Evolutionary conservation across 805 yeast genomes (phyloP), one percentile per base, ranked within the genome.

Genomic region (Candida corydali): DNA sequence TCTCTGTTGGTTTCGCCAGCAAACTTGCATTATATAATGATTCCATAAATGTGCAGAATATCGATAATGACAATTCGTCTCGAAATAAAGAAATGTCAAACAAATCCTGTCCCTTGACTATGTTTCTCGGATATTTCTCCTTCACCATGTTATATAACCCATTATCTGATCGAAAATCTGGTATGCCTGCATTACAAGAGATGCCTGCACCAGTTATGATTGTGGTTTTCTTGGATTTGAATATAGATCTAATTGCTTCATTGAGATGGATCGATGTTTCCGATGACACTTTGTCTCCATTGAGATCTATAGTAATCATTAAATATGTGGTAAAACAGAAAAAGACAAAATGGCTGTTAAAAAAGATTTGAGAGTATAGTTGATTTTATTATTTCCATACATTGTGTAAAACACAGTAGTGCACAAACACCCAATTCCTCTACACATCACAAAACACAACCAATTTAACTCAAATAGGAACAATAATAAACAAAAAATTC

Each of bases 161-260:
- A 46, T 82, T 76, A 8, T 80, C 66, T 3, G 95, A 84, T 38
- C 98, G 71, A 56, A 89, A 89, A 55, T 91, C 98, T 3, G 98
- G 98, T 32, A 91, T 93, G 0, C 98, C 98, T 1, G 98, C 97
- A 54, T 85, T 86, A 55, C 96, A 87, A 11, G 96, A 86, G 40
- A 91, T 87, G 1, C 98, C 98, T 2, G 98, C 98, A 6, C 98
- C 98, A 0, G 96, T 88, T 37, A 89, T 65, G 3, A 85, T 70
- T 15, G 83, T 69, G n/a, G 80, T 63, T 49, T 73, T 78, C 37
- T 72, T 75, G 20, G 89, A 69, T 46, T 81, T 68, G 42, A 57
- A 58, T 1, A 78, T 61, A 26, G 50, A 35, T 46, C 64, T 66
- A 36, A 69, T 60, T 16, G 75, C 65, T 36, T 60, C 61, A 38